Evolutionary conservation across 2,329 filamentous ascomycete species (phyloP).

Genomic region (Bimuria novae-zelandiae): DNA sequence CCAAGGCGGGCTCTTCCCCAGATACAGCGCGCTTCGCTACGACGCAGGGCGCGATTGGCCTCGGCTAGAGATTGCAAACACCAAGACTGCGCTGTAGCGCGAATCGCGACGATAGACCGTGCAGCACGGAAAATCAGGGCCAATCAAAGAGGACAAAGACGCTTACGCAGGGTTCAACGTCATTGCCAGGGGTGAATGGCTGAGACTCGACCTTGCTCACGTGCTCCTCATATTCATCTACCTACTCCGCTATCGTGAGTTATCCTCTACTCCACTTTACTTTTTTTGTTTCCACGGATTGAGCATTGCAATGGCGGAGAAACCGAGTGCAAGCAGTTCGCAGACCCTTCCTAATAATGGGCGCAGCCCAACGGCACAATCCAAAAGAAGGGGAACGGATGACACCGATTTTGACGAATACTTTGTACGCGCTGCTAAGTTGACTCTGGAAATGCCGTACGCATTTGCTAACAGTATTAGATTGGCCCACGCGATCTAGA

Average conservation of each 20-base stretch:
- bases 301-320: neutral
- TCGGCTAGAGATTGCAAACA: neutral
- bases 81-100: neutral
- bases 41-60: neutral
- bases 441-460: neutral
- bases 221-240: neutral
- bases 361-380: constrained; percentile 10
- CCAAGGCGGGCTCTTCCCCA: constrained; percentile 20
- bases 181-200: constrained; percentile 5
- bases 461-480: constrained; percentile 22
- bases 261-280: too few relatives aligned
- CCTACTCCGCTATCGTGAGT: neutral
- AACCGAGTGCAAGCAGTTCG: constrained; percentile 18
- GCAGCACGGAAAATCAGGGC: too few relatives aligned
- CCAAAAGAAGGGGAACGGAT: constrained; percentile 27
- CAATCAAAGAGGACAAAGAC: neutral
- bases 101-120: too few relatives aligned
- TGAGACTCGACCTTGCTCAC: constrained; percentile 1
- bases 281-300: too few relatives aligned
- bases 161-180: neutral
- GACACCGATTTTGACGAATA: constrained; percentile 59
- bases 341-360: constrained; percentile 10
- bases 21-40: constrained; percentile 10
- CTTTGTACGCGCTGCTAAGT: constrained; percentile 52
- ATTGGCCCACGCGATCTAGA: constrained; percentile 68